Evolutionary conservation across 176 grass and related monocot genomes (phyloP), one percentile per base, ranked within the genome.

Genomic region (Panicum miliaceum): DNA sequence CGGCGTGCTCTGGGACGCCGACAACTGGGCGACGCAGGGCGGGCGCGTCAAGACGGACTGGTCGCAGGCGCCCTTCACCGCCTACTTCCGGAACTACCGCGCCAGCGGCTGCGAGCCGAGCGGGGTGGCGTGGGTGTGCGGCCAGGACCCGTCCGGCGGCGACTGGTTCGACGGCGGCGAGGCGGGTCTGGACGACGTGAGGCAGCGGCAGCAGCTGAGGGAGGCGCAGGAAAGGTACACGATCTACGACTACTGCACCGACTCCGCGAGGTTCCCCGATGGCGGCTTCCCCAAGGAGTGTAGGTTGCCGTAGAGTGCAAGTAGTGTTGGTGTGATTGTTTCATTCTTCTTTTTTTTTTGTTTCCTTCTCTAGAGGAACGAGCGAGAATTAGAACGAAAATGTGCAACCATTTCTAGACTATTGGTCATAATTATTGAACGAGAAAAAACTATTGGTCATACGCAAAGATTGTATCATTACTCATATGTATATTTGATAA

Each of bases 21-120:
- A 90, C 27, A 73, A 86, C 47, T 86, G 88, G 88, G 84, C 88
- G 25, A 91, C 89, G 62, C 53, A 79, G 52, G 89, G 89, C 7
- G 89, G 85, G 1, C 81, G 61, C 41, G 13, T 91, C 52, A 91
- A 91, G 89, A 91, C 89, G 22, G 85, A 91, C 69, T 91, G 85
- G 89, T 76, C 75, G 29, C 80, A 77, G 81, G 85, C 89, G 60
- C 89, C 89, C 3, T 87, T 91, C 89, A 60, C 75, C 3, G 89
- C 89, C 7, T 85, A 80, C 76, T 88, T 88, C 76, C 34, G 23
- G 12, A 87, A 88, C 68, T 88, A 77, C 81, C 87, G 34, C 46
- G 85, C 76, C 27, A 52, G 19, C 4, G 76, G 83, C 26, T 90
- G 88, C 78, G 56, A 25, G 10, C 72, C 77, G 13, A 66, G 54